Evolutionary conservation across 1,284 basidiomycete species (phyloP), one percentile per base, ranked within the genome.

Genomic region (Apiotrichum siamense): DNA sequence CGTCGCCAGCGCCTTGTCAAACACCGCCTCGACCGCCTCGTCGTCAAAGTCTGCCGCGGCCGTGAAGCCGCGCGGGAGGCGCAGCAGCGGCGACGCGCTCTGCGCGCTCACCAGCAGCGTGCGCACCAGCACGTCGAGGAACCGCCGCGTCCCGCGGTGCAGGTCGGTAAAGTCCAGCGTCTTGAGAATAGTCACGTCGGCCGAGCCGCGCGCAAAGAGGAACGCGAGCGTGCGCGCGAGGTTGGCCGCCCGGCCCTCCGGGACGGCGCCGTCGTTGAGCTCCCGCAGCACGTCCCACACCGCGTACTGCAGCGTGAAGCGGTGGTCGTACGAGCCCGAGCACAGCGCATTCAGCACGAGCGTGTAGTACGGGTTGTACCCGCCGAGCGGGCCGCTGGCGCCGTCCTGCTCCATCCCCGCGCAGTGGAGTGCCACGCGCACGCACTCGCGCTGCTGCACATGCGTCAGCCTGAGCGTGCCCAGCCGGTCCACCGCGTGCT

Each of bases 261-360:
- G 20, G 7, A 53, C 48, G 6, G 15, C 44, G 12, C 51, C 81
- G 72, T 97, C 89, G 17, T 91, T 92, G 26, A 98, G 77, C 57
- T 90, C 88, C 11, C 94, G 85, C 31, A 98, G 75, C 66, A 97
- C 93, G 70, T 99, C 96, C 96, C 96, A 99, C 7, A 98, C 76
- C 61, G 85, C 90, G 73, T 91, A 99, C 67, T 97, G 96, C 36
- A 98, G 77, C 0, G 96, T 97, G 61, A 98, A 86, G 59, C 84
- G 86, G 64, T 92, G 86, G 7, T 86, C 83, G 53, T 77, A 77
- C 3, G 74, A 73, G 47, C 69, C 64, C 6, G 66, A 55, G 41
- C 72, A 73, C 4, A 76, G 66, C 60, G 89, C 86, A 1, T 88
- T 84, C 7, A 80, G 80, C 41, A 98, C 83, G 23, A 99, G 82